Conservation (phyloP, 768 basidiomycete genomes). For the Lactifluus echinatus region DNA sequence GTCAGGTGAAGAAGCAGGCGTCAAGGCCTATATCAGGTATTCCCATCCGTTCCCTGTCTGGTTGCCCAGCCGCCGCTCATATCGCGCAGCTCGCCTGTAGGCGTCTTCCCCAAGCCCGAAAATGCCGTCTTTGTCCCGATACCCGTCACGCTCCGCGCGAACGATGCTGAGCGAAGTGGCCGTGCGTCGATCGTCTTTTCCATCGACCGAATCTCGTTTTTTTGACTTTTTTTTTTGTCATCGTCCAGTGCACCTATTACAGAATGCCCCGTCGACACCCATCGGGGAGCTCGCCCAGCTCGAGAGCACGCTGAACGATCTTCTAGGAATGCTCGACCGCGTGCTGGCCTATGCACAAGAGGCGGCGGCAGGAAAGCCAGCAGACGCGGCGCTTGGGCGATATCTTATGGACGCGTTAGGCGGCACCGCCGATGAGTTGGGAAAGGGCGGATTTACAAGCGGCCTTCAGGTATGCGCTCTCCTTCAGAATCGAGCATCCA, state of each 20-base stretch:
- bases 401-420: slow-evolving; percentile 84
- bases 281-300: slow-evolving; percentile 64
- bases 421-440: slow-evolving; percentile 59
- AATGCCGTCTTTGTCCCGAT: slow-evolving; percentile 93
- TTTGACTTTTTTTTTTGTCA: neutral
- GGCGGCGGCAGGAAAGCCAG: slow-evolving; percentile 67
- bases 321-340: slow-evolving; percentile 74
- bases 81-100: slow-evolving; percentile 66
- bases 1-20: slow-evolving; percentile 52
- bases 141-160: slow-evolving; percentile 77
- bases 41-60: neutral
- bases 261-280: slow-evolving; percentile 36
- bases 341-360: slow-evolving; percentile 78
- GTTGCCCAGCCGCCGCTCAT: neutral
- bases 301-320: slow-evolving; percentile 59
- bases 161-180: slow-evolving; percentile 77
- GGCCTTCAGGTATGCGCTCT: slow-evolving; percentile 53
- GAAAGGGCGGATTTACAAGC: slow-evolving; percentile 67
- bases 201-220: no score
- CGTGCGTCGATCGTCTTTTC: slow-evolving; percentile 50
- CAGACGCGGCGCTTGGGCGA: slow-evolving; percentile 80
- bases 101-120: slow-evolving; percentile 83
- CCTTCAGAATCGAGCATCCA: neutral
- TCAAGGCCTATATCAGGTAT: slow-evolving; percentile 83
- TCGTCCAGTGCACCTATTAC: slow-evolving; percentile 63